Conservation (phyloP, 306 rosid genomes). For the barrel medic (Medicago truncatula) region MtrunA17r5.0-ANR NC_053043.1:44657501-44658000, state of each 20-base stretch:
- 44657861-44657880: constrained; percentile 5
- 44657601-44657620: constrained; percentile 44
- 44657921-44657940: too few relatives aligned
- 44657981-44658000: too few relatives aligned
- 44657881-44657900: too few relatives aligned
- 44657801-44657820: constrained; percentile 32
- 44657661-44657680: constrained; percentile 4
- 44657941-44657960: too few relatives aligned
- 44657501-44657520: constrained; percentile 77
- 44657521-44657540: constrained; percentile 76
- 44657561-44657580: constrained; percentile 76
- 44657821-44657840: constrained; percentile 19
- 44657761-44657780: constrained; percentile 9
- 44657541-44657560: constrained; percentile 81
- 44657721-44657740: constrained; percentile 27
- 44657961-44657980: too few relatives aligned
- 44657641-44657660: constrained; percentile 22
- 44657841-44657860: constrained; percentile 8
- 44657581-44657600: constrained; percentile 61
- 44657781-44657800: constrained; percentile 37
- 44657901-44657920: background rate
- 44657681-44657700: constrained; percentile 3
- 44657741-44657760: background rate
- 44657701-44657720: constrained; percentile 34
- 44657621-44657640: constrained; percentile 35